phyloP scores from a whole-genome alignment of 75 land plant genomes.

The Selaginella moellendorffii region DNA sequence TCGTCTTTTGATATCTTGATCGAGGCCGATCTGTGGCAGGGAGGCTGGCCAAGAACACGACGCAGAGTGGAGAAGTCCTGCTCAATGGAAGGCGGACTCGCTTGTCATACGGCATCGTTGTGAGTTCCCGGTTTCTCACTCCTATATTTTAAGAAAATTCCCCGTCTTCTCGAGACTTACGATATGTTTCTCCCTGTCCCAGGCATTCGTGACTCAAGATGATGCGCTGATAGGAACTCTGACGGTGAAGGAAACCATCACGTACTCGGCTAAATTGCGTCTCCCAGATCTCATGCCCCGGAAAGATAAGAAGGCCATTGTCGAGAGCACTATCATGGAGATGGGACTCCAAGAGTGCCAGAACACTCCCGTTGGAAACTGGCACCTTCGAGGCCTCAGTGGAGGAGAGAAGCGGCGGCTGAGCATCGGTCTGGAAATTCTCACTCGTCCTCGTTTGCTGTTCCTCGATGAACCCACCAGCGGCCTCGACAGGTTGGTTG shows the following conservation, averaged over 20 bases:
- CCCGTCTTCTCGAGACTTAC: background rate
- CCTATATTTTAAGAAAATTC: no score
- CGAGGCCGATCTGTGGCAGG: constrained; percentile 14
- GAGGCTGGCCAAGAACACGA: constrained; percentile 68
- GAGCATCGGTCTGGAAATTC: constrained; percentile 85
- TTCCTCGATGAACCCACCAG: constrained; percentile 95
- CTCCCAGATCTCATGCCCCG: constrained; percentile 56
- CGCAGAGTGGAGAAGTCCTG: constrained; percentile 58
- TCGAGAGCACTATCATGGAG: constrained; percentile 79
- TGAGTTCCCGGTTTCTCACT: constrained; percentile 14
- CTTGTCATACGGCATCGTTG: constrained; percentile 80
- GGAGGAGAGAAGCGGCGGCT: constrained; percentile 88
- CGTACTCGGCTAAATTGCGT: constrained; percentile 70
- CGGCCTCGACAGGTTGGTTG: constrained; percentile 86
- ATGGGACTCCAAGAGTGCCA: constrained; percentile 98
- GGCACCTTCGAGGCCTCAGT: constrained; percentile 75
- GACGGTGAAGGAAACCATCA: constrained; percentile 69
- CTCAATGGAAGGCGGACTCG: constrained; percentile 69
- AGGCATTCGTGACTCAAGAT: constrained; percentile 96
- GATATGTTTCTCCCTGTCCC: background rate
- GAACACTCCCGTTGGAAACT: constrained; percentile 80
- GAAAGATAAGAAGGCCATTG: constrained; percentile 55
- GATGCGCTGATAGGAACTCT: constrained; percentile 79
- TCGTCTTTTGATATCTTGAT: background rate
- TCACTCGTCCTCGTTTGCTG: constrained; percentile 77